These are phyloP conservation scores for Phytophthora litchii DNA, from an alignment of 352 stramenopile species.

Conservation along the genomic window DNA sequence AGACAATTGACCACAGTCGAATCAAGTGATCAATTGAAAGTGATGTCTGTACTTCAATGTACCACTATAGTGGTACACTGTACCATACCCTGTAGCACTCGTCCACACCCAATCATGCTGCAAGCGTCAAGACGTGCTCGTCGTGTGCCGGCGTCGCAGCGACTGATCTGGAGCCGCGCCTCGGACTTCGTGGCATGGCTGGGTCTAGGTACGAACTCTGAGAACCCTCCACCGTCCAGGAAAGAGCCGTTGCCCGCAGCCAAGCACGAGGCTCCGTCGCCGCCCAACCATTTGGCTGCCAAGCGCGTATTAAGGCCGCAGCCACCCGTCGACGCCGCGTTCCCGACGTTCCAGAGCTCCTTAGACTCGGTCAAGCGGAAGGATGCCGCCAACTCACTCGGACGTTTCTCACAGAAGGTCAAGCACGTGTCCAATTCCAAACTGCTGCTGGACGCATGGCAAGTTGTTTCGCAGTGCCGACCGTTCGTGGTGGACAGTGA, in stretches of 20 bases:
- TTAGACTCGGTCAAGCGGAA: constrained; percentile 10
- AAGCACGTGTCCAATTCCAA: constrained; percentile 4
- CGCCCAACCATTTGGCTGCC: constrained; percentile 10
- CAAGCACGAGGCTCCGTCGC: background rate
- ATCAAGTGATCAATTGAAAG: too few relatives aligned
- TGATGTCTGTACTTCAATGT: too few relatives aligned
- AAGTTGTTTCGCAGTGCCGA: constrained; percentile 29
- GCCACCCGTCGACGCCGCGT: background rate
- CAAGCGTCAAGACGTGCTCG: constrained; percentile 8
- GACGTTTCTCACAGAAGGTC: constrained; percentile 35
- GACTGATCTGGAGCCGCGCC: constrained; percentile 41
- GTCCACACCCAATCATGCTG: constrained; percentile 34
- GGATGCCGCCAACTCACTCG: constrained; percentile 18
- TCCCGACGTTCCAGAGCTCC: constrained; percentile 8
- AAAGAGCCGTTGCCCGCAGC: background rate
- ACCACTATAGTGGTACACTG: constrained; percentile 8
- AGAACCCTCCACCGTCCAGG: background rate
- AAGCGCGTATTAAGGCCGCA: constrained; percentile 21
- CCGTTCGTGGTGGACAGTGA: constrained; percentile 35
- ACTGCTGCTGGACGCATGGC: constrained; percentile 39
- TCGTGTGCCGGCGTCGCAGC: constrained; percentile 21
- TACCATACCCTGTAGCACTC: too few relatives aligned
- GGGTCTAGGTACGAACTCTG: constrained; percentile 16
- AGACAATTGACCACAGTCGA: too few relatives aligned
- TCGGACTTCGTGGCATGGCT: constrained; percentile 50